Conservation (phyloP, 805 yeast species). For the Yarrowia phangngaensis region DNA sequence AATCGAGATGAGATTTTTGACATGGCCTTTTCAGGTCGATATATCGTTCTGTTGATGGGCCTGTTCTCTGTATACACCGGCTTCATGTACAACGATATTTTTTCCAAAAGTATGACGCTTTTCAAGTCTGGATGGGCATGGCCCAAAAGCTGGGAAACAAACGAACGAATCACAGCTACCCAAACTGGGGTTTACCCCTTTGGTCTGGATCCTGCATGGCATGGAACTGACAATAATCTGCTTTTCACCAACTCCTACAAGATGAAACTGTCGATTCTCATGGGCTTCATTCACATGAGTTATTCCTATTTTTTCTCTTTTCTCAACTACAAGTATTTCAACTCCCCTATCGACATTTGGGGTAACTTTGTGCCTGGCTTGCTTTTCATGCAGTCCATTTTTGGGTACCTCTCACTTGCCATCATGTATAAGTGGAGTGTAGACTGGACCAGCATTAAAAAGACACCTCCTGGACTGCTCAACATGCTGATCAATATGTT, state of each 20-base stretch:
- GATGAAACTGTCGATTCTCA: slow-evolving; percentile 90
- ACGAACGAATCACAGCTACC: slow-evolving; percentile 63
- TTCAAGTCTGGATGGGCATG: slow-evolving; percentile 90
- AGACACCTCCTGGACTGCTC: slow-evolving; percentile 87
- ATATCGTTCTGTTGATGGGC: slow-evolving; percentile 92
- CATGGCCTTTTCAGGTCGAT: slow-evolving; percentile 93
- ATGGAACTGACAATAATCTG: slow-evolving; percentile 88
- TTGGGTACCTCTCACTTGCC: slow-evolving; percentile 82
- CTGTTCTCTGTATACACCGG: slow-evolving; percentile 93
- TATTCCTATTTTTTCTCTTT: slow-evolving; percentile 80
- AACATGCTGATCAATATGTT: slow-evolving; percentile 97
- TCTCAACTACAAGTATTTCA: slow-evolving; percentile 67
- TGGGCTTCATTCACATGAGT: slow-evolving; percentile 94
- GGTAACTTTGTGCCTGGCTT: slow-evolving; percentile 94
- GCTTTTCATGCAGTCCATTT: slow-evolving; percentile 92
- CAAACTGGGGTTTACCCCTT: slow-evolving; percentile 65
- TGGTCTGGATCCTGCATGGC: slow-evolving; percentile 96
- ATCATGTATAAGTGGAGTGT: slow-evolving; percentile 92
- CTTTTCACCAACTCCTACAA: slow-evolving; percentile 91
- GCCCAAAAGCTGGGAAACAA: slow-evolving; percentile 66
- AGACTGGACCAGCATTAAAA: slow-evolving; percentile 76
- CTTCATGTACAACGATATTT: slow-evolving; percentile 84
- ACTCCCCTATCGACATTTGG: slow-evolving; percentile 71
- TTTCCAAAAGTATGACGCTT: slow-evolving; percentile 83
- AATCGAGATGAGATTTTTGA: slow-evolving; percentile 88